phyloP scores from a whole-genome alignment of 371 early-diverging fungal species.

The Mortierella sp. region DNA sequence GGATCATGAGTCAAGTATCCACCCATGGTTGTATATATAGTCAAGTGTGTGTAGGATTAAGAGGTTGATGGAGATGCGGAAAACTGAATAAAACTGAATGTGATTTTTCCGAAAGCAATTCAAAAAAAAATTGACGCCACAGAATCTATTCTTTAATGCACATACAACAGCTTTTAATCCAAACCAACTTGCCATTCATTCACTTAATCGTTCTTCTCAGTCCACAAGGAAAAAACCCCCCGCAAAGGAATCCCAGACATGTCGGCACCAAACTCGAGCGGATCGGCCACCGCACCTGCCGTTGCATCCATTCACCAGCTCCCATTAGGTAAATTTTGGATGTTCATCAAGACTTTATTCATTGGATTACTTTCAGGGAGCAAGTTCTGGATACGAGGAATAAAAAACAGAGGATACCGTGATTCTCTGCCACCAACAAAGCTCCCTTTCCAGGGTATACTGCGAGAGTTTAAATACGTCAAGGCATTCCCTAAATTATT shows the following conservation, averaged over 20 bases:
- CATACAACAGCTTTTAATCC: neutral
- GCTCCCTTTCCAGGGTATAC: neutral
- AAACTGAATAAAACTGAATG: neutral
- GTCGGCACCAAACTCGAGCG: slow-evolving; percentile 53
- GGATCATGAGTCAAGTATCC: slow-evolving; percentile 63
- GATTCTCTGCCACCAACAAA: neutral
- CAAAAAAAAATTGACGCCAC: neutral
- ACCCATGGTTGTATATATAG: slow-evolving; percentile 31
- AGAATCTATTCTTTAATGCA: slow-evolving; percentile 5
- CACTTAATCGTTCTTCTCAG: neutral
- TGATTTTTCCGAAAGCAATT: neutral
- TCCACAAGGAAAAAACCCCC: neutral
- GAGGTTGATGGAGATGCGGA: neutral
- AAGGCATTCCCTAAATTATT: too few species aligned
- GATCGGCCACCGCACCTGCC: slow-evolving; percentile 43
- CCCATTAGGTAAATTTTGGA: slow-evolving; percentile 43
- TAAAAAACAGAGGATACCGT: neutral
- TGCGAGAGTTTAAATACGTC: neutral
- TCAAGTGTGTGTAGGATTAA: slow-evolving; percentile 6
- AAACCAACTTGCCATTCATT: too few species aligned
- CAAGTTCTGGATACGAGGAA: neutral
- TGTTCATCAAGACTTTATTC: neutral
- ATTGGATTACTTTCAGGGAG: neutral
- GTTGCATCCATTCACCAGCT: slow-evolving; percentile 56
- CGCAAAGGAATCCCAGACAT: slow-evolving; percentile 14